A percentile compares a stretch with the other conserved stretches of the same genome.
Evolutionary conservation across 352 stramenopile species (phyloP).

Genomic region (Phytophthora chlamydospora): DNA sequence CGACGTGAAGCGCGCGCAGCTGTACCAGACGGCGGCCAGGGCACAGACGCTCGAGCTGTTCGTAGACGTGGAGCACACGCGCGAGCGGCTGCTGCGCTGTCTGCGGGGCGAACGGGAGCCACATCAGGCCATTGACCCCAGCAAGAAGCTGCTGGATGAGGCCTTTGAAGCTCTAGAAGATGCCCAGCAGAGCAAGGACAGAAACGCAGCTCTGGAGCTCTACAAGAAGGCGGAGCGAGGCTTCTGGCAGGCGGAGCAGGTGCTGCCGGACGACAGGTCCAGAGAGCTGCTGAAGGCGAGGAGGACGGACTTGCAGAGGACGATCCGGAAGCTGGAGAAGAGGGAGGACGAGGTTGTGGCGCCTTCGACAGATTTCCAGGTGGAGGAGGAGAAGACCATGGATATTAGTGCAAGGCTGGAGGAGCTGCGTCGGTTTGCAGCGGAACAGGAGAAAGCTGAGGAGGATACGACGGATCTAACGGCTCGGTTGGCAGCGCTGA

Average conservation of each 20-base stretch:
- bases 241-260: conserved; percentile 41
- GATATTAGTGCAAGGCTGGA: conserved; percentile 48
- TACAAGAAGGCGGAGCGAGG: conserved; percentile 42
- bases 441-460: conserved; percentile 18
- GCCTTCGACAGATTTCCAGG: neutral
- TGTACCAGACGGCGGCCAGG: conserved; percentile 52
- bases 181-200: conserved; percentile 28
- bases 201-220: conserved; percentile 24
- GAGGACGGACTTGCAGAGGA: conserved; percentile 40
- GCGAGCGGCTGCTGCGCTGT: conserved; percentile 29
- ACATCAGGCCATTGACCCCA: neutral
- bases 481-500: conserved; percentile 55
- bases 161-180: conserved; percentile 46
- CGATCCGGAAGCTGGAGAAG: conserved; percentile 32
- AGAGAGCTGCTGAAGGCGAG: conserved; percentile 37
- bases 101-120: conserved; percentile 10
- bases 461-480: conserved; percentile 32
- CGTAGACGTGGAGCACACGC: conserved; percentile 35
- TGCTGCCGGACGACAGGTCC: conserved; percentile 48
- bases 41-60: conserved; percentile 48
- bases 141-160: conserved; percentile 40
- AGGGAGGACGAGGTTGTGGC: neutral
- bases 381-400: conserved; percentile 7
- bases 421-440: conserved; percentile 49
- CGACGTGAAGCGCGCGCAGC: conserved; percentile 42